These are phyloP conservation scores for Dispira simplex DNA, from an alignment of 192 early-diverging fungal genomes.

Conservation along the genomic window DNA sequence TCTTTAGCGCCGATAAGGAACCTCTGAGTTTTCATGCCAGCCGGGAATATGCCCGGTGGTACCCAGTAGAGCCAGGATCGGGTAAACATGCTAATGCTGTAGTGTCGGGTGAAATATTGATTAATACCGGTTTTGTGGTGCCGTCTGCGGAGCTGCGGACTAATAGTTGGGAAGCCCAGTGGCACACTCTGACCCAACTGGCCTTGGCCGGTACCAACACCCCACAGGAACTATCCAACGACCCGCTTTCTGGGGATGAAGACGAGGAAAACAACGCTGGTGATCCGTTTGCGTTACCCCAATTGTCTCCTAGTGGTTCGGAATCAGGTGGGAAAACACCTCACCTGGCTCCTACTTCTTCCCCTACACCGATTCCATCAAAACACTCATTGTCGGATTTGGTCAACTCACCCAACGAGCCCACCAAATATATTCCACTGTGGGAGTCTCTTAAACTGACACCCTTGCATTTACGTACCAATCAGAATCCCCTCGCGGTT, in stretches of 20 bases:
- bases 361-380: too few species aligned
- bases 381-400: neutral
- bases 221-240: neutral
- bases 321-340: too few species aligned
- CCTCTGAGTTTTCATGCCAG: constrained; percentile 32
- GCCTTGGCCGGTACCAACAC: neutral
- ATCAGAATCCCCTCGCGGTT: too few species aligned
- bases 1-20: constrained; percentile 24
- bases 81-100: constrained; percentile 20
- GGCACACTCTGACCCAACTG: constrained; percentile 3
- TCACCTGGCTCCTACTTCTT: too few species aligned
- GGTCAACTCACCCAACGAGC: neutral
- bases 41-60: constrained; percentile 22
- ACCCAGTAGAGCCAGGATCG: neutral
- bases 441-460: constrained; percentile 14
- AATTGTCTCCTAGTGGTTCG: too few species aligned
- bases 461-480: constrained; percentile 12
- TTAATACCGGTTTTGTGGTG: constrained; percentile 9
- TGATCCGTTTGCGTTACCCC: too few species aligned
- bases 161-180: constrained; percentile 12
- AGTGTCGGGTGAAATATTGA: constrained; percentile 12
- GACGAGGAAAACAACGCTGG: neutral
- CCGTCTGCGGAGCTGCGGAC: constrained; percentile 13
- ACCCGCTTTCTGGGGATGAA: neutral
- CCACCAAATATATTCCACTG: constrained; percentile 3